Evolutionary conservation across 2,329 filamentous ascomycete species (phyloP).

Genomic region (Aureobasidium sp.): DNA sequence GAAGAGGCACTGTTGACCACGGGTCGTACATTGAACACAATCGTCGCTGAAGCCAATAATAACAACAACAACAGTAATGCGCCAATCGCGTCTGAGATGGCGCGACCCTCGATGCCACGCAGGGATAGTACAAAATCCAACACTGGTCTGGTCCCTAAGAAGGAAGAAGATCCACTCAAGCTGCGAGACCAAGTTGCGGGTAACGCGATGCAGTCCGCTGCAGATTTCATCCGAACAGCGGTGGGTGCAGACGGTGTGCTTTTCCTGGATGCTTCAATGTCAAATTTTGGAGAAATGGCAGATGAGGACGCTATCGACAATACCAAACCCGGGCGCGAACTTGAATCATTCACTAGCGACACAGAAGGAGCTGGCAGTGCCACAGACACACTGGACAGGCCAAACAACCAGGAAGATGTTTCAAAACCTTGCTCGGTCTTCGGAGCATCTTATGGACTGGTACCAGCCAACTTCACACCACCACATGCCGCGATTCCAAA

Average conservation of each 20-base stretch:
- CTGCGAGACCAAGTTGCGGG: conserved; percentile 17
- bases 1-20: not conserved
- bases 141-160: conserved; percentile 13
- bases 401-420: not conserved
- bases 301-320: not conserved
- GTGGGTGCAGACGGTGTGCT: conserved; percentile 38
- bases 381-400: not conserved
- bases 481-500: not conserved
- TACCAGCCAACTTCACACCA: not conserved
- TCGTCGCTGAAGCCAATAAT: not conserved
- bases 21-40: not conserved
- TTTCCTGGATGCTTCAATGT: conserved; percentile 26
- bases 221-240: conserved; percentile 36
- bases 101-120: not conserved
- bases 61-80: not conserved
- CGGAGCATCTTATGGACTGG: conserved; percentile 1
- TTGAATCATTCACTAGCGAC: not conserved
- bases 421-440: conserved; percentile 3
- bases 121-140: not conserved
- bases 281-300: conserved; percentile 4
- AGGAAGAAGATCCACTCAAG: conserved; percentile 15
- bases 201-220: conserved; percentile 31
- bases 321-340: not conserved
- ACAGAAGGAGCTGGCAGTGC: conserved; percentile 1
- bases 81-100: not conserved